Evolutionary conservation across 257 asterid species (phyloP).

Genomic region (Nicotiana benthamiana): DNA sequence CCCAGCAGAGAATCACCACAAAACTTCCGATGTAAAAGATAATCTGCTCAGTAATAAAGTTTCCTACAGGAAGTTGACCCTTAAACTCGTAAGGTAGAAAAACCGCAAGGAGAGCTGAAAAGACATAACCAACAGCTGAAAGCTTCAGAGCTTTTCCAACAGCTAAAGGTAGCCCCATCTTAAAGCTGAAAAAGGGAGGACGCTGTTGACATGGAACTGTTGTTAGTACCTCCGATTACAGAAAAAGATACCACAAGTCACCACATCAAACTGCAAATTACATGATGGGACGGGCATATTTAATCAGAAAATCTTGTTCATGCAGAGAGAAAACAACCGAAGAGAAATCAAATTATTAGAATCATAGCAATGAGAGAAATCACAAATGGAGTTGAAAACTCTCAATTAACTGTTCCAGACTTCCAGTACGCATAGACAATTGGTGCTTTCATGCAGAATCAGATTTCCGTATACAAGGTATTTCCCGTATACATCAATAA

Average conservation of each 20-base stretch:
- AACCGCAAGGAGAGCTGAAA: conserved; percentile 41
- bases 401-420: not conserved
- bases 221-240: not conserved
- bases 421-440: not conserved
- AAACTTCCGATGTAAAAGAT: conserved; percentile 52
- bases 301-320: not conserved
- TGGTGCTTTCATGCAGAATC: not conserved
- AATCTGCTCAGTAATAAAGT: conserved; percentile 50
- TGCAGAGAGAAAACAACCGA: not conserved
- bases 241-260: not conserved
- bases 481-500: not conserved
- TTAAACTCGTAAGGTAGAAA: conserved; percentile 41
- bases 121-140: conserved; percentile 44
- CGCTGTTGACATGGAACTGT: conserved; percentile 47
- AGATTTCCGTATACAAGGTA: not conserved
- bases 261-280: not conserved
- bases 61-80: conserved; percentile 35
- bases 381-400: not conserved
- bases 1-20: conserved; percentile 76
- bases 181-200: conserved; percentile 87
- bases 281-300: not conserved
- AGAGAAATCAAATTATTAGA: not conserved
- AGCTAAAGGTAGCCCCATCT: conserved; percentile 73
- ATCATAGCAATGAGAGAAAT: not conserved
- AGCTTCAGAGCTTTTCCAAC: conserved; percentile 52